Evolutionary conservation across 768 basidiomycete genomes (phyloP).

Genomic region (Cyclocybe aegerita): DNA sequence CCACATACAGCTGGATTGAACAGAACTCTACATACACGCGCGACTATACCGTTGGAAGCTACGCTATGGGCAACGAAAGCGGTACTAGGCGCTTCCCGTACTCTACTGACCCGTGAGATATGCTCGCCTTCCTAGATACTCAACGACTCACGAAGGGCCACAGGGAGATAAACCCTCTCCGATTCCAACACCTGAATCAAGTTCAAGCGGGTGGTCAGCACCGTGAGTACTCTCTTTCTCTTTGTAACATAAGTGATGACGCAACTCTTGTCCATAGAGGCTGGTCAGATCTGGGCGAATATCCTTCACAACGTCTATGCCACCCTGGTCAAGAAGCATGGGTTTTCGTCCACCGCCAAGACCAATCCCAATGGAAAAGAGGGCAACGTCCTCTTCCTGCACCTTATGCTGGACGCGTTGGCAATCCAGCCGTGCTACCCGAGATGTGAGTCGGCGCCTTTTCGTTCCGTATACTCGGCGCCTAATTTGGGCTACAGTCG

Average conservation of each 20-base stretch:
- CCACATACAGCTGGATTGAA: conserved; percentile 35
- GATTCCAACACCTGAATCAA: background rate
- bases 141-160: too few relatives aligned
- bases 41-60: too few relatives aligned
- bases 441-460: conserved; percentile 31
- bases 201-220: conserved; percentile 42
- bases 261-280: conserved; percentile 8
- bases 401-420: conserved; percentile 47
- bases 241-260: background rate
- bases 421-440: conserved; percentile 47
- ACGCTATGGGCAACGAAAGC: too few relatives aligned
- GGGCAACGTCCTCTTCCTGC: conserved; percentile 47
- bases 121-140: too few relatives aligned
- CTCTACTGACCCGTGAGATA: too few relatives aligned
- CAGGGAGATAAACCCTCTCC: too few relatives aligned
- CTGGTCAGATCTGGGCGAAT: conserved; percentile 53
- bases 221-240: conserved; percentile 25
- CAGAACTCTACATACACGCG: conserved; percentile 29
- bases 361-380: conserved; percentile 36
- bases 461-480: background rate
- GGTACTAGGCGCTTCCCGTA: too few relatives aligned
- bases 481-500: conserved; percentile 25
- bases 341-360: conserved; percentile 33
- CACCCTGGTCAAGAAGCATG: conserved; percentile 29
- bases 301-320: conserved; percentile 42